These are phyloP conservation scores for Aquilaria malaccensis DNA, from an alignment of 345 rosid species.

Conservation along the genomic window DNA sequence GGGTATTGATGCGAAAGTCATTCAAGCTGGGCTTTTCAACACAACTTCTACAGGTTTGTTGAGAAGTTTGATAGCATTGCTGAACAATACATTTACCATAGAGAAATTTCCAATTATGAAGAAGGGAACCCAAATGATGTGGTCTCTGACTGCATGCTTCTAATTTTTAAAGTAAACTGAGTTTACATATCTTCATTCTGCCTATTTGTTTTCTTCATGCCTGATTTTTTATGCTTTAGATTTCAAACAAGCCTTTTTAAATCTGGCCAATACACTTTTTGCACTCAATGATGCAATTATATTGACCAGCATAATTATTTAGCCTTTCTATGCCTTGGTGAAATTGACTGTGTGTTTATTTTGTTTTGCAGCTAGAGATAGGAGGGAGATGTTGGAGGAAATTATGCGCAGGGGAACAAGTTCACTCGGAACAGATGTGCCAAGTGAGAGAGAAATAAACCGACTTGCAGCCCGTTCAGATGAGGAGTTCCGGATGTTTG, in stretches of 20 bases:
- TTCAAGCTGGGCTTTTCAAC: conserved; percentile 98
- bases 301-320: neutral
- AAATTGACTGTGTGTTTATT: conserved; percentile 11
- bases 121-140: no score
- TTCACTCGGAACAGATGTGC: conserved; percentile 91
- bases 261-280: no score
- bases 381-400: conserved; percentile 91
- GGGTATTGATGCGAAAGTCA: conserved; percentile 99
- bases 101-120: no score
- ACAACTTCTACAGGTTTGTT: conserved; percentile 93
- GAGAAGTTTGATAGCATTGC: neutral
- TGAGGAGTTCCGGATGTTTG: conserved; percentile 87
- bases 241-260: no score
- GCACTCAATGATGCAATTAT: neutral
- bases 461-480: conserved; percentile 87
- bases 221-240: neutral
- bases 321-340: neutral
- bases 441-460: conserved; percentile 98
- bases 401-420: conserved; percentile 98
- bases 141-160: no score
- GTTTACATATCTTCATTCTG: no score
- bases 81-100: no score
- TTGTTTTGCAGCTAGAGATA: conserved; percentile 74
- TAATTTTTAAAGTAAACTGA: no score
- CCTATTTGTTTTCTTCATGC: neutral